These are phyloP conservation scores for Aspergillus steynii DNA, from an alignment of 495 filamentous ascomycete species.

Conservation along the genomic window DNA sequence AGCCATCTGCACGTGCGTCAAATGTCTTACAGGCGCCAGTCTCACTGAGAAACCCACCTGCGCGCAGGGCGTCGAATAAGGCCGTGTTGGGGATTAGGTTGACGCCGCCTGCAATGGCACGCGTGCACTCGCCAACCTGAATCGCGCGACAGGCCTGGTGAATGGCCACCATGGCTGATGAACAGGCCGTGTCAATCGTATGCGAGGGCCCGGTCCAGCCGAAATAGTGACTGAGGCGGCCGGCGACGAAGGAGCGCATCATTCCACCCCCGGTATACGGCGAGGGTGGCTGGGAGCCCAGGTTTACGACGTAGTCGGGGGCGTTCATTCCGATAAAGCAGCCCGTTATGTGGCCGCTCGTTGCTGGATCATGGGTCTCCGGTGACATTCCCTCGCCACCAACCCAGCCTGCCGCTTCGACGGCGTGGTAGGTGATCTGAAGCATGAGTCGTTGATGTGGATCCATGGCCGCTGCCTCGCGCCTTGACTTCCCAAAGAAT, in stretches of 20 bases:
- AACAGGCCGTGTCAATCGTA: constrained; percentile 40
- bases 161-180: constrained; percentile 28
- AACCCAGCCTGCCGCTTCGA: constrained; percentile 39
- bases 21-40: constrained; percentile 60
- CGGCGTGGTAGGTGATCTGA: constrained; percentile 42
- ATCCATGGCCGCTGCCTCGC: constrained; percentile 48
- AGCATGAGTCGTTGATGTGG: constrained; percentile 50
- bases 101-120: constrained; percentile 28
- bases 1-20: constrained; percentile 64
- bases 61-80: constrained; percentile 18
- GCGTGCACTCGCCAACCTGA: constrained; percentile 11
- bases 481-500: constrained; percentile 43
- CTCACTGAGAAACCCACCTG: constrained; percentile 26
- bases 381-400: not conserved
- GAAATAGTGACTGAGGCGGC: constrained; percentile 37
- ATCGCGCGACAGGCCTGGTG: constrained; percentile 20
- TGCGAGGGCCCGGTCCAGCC: constrained; percentile 41
- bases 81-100: constrained; percentile 31
- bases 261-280: constrained; percentile 37
- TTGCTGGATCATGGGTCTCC: not conserved
- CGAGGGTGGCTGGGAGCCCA: constrained; percentile 26
- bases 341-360: constrained; percentile 16
- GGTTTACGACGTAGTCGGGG: constrained; percentile 37
- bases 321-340: constrained; percentile 35
- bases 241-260: constrained; percentile 26